A percentile compares a stretch with the other conserved stretches of the same genome.
These are phyloP conservation scores for Mucor sp. DNA, from an alignment of 371 early-diverging fungal genomes.

Conservation along the genomic window DNA sequence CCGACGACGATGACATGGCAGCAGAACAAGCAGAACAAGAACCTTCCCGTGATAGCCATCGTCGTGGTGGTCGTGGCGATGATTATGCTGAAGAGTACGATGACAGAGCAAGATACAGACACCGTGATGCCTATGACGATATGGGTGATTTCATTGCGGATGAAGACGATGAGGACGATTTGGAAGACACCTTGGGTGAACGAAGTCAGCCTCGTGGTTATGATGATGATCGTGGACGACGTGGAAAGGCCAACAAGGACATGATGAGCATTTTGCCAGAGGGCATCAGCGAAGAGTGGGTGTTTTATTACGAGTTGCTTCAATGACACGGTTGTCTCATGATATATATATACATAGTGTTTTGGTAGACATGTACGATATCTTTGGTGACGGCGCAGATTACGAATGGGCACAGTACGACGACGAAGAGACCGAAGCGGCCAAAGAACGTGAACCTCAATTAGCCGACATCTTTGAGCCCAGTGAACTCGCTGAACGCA, in stretches of 20 bases:
- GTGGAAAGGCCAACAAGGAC: constrained; percentile 36
- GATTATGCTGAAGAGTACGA: constrained; percentile 53
- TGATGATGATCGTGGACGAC: constrained; percentile 37
- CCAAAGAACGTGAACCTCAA: constrained; percentile 52
- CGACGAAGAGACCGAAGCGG: constrained; percentile 28
- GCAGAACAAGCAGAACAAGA: constrained; percentile 37
- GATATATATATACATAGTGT: constrained; percentile 48
- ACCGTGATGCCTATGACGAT: constrained; percentile 56
- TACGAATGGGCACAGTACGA: constrained; percentile 82
- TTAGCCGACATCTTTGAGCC: constrained; percentile 90
- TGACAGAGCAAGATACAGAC: constrained; percentile 40
- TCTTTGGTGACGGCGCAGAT: constrained; percentile 91
- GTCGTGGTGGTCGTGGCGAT: constrained; percentile 32
- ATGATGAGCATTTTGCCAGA: constrained; percentile 49
- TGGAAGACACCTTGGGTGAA: constrained; percentile 65
- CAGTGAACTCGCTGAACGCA: constrained; percentile 80
- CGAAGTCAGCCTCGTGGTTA: constrained; percentile 45
- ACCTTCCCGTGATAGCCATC: constrained; percentile 8
- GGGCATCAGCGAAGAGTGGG: constrained; percentile 48
- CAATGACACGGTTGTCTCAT: too few relatives aligned
- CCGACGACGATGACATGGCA: constrained; percentile 50
- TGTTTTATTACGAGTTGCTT: too few relatives aligned
- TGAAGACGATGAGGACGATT: constrained; percentile 60
- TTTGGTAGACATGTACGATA: constrained; percentile 82
- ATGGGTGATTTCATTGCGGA: constrained; percentile 75